These are phyloP conservation scores for Phyllosticta citribraziliensis DNA, from an alignment of 2,329 filamentous ascomycete species.

Conservation along the genomic window DNA sequence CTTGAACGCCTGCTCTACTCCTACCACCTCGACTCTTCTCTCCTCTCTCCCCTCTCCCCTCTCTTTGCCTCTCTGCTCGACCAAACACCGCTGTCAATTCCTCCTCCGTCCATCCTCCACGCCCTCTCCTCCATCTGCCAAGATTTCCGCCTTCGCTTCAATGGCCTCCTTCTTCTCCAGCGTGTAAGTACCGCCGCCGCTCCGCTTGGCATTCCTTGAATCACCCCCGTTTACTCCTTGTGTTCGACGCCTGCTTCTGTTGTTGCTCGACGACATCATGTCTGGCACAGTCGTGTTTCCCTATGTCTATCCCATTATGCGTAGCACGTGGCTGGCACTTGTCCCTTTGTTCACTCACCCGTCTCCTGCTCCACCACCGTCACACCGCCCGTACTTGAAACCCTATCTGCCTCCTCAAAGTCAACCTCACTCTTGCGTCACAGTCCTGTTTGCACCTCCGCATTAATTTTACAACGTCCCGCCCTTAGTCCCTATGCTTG, in stretches of 20 bases:
- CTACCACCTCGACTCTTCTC: not conserved
- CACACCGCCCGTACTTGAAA: slow-evolving; percentile 9
- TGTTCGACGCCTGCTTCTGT: not conserved
- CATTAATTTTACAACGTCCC: not conserved
- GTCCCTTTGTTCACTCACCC: not conserved
- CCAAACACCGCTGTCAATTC: not conserved
- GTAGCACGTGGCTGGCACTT: slow-evolving; percentile 6
- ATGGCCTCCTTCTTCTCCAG: slow-evolving; percentile 35
- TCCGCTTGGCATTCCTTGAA: slow-evolving; percentile 9
- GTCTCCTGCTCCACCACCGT: not conserved
- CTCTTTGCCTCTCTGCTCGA: slow-evolving; percentile 1
- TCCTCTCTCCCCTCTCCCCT: not conserved
- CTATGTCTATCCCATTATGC: not conserved
- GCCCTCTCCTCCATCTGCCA: not conserved
- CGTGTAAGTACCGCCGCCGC: slow-evolving; percentile 25
- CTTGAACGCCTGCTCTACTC: not conserved
- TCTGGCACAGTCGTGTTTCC: not conserved
- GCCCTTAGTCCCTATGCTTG: not conserved
- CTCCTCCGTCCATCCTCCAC: not conserved
- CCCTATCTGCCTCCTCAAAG: not conserved
- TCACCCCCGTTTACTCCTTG: not conserved
- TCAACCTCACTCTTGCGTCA: not conserved
- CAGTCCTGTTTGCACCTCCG: not conserved
- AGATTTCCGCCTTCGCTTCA: slow-evolving; percentile 1
- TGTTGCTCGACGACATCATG: not conserved